A percentile compares a stretch with the other conserved stretches of the same genome.
phyloP scores from a whole-genome alignment of 768 basidiomycete species.

The Rhizopogon salebrosus region DNA sequence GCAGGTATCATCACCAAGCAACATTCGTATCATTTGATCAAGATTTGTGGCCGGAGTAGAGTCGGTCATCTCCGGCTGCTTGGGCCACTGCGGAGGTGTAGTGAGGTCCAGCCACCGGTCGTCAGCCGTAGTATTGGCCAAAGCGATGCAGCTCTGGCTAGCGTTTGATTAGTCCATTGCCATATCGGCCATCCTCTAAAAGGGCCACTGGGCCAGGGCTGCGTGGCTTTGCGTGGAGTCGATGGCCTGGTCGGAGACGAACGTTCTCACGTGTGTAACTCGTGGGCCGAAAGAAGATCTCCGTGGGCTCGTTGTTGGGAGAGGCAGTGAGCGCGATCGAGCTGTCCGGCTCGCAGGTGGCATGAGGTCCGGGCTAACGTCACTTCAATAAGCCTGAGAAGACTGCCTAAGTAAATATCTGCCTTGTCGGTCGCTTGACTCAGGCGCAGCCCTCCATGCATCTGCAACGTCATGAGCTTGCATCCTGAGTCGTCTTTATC shows the following conservation, averaged over 20 bases:
- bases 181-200: constrained; percentile 55
- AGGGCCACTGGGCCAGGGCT: constrained; percentile 64
- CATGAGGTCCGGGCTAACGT: constrained; percentile 42
- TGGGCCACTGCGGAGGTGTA: neutral
- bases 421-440: no score
- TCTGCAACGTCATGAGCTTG: constrained; percentile 70
- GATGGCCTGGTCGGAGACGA: constrained; percentile 63
- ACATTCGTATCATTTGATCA: neutral
- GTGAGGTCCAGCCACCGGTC: neutral
- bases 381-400: constrained; percentile 17
- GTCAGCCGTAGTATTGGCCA: neutral
- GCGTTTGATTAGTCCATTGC: neutral
- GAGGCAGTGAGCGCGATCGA: constrained; percentile 61
- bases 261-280: constrained; percentile 56
- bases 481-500: constrained; percentile 34
- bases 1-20: neutral
- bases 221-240: constrained; percentile 65
- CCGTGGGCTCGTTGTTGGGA: constrained; percentile 56
- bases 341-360: constrained; percentile 38
- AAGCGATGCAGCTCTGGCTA: neutral
- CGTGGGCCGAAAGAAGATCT: constrained; percentile 81
- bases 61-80: neutral
- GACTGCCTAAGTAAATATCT: constrained; percentile 68
- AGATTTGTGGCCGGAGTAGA: neutral
- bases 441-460: constrained; percentile 55